phyloP scores from a whole-genome alignment of 441 rosid species.

The Adansonia madagascariensis region DNA sequence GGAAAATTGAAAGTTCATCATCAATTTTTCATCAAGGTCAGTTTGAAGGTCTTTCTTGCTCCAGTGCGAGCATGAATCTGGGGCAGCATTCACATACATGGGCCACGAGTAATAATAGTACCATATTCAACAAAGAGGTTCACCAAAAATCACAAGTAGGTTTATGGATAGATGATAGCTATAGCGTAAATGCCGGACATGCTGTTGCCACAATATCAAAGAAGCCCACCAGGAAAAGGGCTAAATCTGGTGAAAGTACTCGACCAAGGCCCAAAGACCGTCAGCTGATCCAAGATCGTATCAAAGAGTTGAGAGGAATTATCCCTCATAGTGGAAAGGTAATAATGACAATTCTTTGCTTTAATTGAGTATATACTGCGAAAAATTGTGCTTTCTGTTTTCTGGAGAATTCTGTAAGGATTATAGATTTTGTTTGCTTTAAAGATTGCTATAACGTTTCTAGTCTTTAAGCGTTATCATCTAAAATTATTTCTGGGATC shows the following conservation, averaged over 20 bases:
- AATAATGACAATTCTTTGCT: slow-evolving; percentile 28
- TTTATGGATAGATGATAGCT: slow-evolving; percentile 77
- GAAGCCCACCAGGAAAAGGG: slow-evolving; percentile 68
- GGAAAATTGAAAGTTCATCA: slow-evolving; percentile 53
- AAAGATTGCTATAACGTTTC: background rate
- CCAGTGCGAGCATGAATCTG: slow-evolving; percentile 36
- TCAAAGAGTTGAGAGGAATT: slow-evolving; percentile 82
- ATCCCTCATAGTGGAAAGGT: slow-evolving; percentile 91
- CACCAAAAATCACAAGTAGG: slow-evolving; percentile 55
- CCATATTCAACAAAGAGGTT: slow-evolving; percentile 35
- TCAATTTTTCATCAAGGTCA: slow-evolving; percentile 40
- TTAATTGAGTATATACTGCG: slow-evolving; percentile 9
- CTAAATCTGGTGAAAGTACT: slow-evolving; percentile 78
- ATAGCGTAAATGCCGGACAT: slow-evolving; percentile 57
- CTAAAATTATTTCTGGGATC: background rate
- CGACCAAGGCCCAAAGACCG: slow-evolving; percentile 97
- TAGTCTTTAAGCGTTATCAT: background rate
- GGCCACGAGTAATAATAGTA: slow-evolving; percentile 32
- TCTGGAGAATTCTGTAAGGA: background rate
- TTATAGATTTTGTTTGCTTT: background rate
- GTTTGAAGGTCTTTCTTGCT: slow-evolving; percentile 37
- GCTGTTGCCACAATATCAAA: slow-evolving; percentile 38
- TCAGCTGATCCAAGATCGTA: slow-evolving; percentile 91
- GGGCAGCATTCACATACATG: slow-evolving; percentile 30
- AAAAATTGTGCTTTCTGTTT: background rate